A percentile compares a stretch with the other conserved stretches of the same genome.
These are phyloP conservation scores for Fusarium newnesense DNA, from an alignment of 2,329 filamentous ascomycete species.

Conservation along the genomic window DNA sequence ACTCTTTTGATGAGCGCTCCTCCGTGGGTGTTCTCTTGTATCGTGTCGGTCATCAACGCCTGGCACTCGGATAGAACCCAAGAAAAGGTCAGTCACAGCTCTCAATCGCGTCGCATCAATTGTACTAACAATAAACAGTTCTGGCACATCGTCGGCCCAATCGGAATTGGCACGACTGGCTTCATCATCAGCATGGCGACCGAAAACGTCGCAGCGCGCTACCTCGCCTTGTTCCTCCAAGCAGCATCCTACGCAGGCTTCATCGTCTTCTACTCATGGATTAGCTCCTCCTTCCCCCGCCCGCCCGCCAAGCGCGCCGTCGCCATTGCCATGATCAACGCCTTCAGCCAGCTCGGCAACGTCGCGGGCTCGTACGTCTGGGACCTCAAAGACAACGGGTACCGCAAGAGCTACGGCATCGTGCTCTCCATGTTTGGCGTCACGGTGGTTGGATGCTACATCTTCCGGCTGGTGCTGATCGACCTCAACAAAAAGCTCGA, in stretches of 20 bases:
- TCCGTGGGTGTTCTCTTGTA: conserved; percentile 68
- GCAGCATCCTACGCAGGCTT: conserved; percentile 67
- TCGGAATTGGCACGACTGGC: conserved; percentile 63
- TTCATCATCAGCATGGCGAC: conserved; percentile 71
- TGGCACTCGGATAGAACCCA: conserved; percentile 66
- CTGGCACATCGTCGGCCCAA: conserved; percentile 67
- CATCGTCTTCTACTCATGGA: conserved; percentile 69
- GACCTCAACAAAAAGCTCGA: conserved; percentile 60
- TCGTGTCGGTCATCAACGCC: conserved; percentile 65
- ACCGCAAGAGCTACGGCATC: conserved; percentile 72
- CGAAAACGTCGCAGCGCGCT: conserved; percentile 64
- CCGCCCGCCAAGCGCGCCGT: conserved; percentile 70
- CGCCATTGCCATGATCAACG: conserved; percentile 70
- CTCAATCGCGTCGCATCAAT: neutral
- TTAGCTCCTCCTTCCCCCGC: conserved; percentile 66
- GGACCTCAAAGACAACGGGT: conserved; percentile 68
- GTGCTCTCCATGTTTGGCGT: conserved; percentile 72
- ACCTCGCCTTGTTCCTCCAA: conserved; percentile 69
- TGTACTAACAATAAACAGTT: conserved; percentile 52
- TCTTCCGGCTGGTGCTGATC: conserved; percentile 59
- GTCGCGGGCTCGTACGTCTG: conserved; percentile 72
- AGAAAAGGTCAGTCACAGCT: conserved; percentile 56
- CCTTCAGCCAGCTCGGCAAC: conserved; percentile 66
- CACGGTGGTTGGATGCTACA: conserved; percentile 63
- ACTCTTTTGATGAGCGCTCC: conserved; percentile 67